Evolutionary conservation across 2,329 filamentous ascomycete species (phyloP).

Genomic region (Penicillium sp.): DNA sequence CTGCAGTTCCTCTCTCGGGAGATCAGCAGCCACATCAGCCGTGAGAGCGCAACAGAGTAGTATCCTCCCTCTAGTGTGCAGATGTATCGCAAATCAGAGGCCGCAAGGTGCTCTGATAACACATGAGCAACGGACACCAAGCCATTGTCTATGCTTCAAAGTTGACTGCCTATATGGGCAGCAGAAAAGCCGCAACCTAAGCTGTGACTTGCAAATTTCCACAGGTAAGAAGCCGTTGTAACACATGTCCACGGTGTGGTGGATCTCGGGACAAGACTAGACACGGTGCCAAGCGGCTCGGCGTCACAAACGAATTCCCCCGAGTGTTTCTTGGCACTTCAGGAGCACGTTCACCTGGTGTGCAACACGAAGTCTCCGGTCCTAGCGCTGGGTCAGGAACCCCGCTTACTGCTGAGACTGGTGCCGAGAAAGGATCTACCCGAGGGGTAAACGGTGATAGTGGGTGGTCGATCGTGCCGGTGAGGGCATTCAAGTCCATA

Average conservation of each 20-base stretch:
- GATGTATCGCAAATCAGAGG: not conserved
- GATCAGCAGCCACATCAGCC: conserved; percentile 20
- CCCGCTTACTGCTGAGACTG: not conserved
- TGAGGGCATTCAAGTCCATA: not conserved
- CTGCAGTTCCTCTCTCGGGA: conserved; percentile 13
- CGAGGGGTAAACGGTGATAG: conserved; percentile 12
- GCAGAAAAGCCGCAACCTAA: not conserved
- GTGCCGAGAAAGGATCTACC: not conserved
- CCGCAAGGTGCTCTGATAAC: not conserved
- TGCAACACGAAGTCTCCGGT: not conserved
- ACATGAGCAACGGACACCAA: not conserved
- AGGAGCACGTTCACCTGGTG: conserved; percentile 13
- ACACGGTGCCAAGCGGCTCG: conserved; percentile 26
- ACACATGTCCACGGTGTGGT: conserved; percentile 4
- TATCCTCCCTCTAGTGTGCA: not conserved
- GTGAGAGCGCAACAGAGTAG: not conserved
- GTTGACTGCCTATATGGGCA: not conserved
- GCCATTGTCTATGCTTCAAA: not conserved
- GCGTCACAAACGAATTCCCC: conserved; percentile 23
- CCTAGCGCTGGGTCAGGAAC: not conserved
- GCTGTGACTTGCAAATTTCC: not conserved
- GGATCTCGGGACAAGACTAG: conserved; percentile 15
- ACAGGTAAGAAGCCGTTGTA: not conserved
- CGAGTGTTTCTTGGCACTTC: conserved; percentile 28
- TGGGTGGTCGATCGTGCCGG: not conserved